Evolutionary conservation across 306 rosid genomes (phyloP).

Genomic region (Ziziphus jujuba): DNA sequence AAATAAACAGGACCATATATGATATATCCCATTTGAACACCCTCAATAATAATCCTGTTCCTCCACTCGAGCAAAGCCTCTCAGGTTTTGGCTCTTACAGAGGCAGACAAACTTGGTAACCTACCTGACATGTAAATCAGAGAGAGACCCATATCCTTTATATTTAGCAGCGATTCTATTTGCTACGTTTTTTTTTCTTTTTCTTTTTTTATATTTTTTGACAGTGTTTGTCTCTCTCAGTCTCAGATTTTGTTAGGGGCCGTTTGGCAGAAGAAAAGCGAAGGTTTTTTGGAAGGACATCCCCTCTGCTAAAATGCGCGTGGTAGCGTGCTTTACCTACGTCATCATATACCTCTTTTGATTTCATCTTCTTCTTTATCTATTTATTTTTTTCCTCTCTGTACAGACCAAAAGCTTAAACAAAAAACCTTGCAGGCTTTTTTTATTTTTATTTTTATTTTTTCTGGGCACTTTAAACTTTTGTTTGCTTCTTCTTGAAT

Average conservation of each 20-base stretch:
- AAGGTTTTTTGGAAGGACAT: too few species aligned
- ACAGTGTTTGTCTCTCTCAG: neutral
- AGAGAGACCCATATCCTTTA: too few species aligned
- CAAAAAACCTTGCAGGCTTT: conserved; percentile 22
- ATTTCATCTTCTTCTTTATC: conserved; percentile 8
- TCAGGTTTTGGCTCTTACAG: neutral
- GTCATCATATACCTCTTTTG: conserved; percentile 33
- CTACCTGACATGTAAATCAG: neutral
- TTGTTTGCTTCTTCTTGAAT: neutral
- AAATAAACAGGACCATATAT: neutral
- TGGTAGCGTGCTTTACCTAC: conserved; percentile 40
- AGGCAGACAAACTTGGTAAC: conserved; percentile 4
- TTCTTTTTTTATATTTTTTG: too few species aligned
- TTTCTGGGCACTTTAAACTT: neutral
- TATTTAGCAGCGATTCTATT: neutral
- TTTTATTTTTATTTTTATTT: neutral
- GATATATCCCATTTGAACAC: too few species aligned
- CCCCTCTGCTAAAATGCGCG: conserved; percentile 16
- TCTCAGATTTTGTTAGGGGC: too few species aligned
- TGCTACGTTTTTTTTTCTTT: too few species aligned
- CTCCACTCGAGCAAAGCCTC: neutral
- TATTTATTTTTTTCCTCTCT: too few species aligned
- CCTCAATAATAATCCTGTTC: too few species aligned
- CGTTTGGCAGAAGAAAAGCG: too few species aligned
- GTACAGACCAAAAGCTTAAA: conserved; percentile 5